Percentiles rank a stretch among this genome's conserved stretches.
Evolutionary conservation across 2,329 filamentous ascomycete genomes (phyloP).

Genomic region (Coniella lustricola): DNA sequence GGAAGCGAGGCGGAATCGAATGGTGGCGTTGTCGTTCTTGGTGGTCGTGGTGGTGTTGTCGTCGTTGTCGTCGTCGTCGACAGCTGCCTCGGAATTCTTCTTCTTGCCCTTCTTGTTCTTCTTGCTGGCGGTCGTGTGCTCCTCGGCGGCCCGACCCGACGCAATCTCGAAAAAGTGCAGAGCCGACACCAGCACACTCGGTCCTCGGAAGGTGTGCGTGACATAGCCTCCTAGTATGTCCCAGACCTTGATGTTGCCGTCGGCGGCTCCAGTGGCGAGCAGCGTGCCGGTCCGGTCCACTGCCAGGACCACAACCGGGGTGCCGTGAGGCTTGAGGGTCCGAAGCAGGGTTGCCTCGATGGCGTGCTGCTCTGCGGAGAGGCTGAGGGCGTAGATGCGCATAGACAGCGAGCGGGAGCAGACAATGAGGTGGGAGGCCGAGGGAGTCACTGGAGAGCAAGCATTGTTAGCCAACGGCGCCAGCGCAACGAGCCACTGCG

Average conservation of each 20-base stretch:
- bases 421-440: constrained; percentile 77
- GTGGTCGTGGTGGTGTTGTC: constrained; percentile 26
- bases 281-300: constrained; percentile 84
- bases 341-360: constrained; percentile 64
- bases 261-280: constrained; percentile 85
- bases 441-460: constrained; percentile 63
- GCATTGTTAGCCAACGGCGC: constrained; percentile 16
- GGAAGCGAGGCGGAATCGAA: constrained; percentile 73
- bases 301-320: constrained; percentile 79
- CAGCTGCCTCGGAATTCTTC: constrained; percentile 37
- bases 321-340: constrained; percentile 81
- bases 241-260: constrained; percentile 94
- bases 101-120: constrained; percentile 32
- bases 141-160: constrained; percentile 30
- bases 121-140: constrained; percentile 36
- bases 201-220: constrained; percentile 91
- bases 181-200: constrained; percentile 84
- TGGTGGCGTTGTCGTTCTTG: constrained; percentile 28
- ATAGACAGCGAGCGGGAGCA: constrained; percentile 95
- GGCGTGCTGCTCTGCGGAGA: constrained; percentile 46
- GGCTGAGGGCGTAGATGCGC: constrained; percentile 74
- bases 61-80: constrained; percentile 30
- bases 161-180: constrained; percentile 83
- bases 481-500: not conserved
- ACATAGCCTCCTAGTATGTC: constrained; percentile 85